phyloP scores from a whole-genome alignment of 768 basidiomycete genomes.

The Pleurotus djamor region DNA sequence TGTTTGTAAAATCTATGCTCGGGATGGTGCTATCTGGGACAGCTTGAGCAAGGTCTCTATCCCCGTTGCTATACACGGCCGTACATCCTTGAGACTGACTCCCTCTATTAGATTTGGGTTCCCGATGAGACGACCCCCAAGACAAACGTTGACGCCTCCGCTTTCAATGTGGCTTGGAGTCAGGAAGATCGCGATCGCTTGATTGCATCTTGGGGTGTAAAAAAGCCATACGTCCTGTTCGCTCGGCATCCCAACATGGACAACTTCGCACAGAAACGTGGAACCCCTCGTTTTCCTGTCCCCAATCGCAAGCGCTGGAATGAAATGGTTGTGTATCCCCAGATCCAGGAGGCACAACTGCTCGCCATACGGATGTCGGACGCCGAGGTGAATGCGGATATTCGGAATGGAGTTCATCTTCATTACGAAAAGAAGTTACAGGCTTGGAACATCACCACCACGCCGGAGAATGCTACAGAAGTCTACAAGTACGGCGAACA shows the following conservation, averaged over 20 bases:
- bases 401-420: background rate
- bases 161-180: background rate
- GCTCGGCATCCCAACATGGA: background rate
- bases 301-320: background rate
- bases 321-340: background rate
- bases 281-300: too few species aligned
- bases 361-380: background rate
- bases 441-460: background rate
- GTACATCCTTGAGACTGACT: background rate
- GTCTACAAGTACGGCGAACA: too few species aligned
- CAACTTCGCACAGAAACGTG: too few species aligned
- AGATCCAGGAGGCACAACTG: background rate
- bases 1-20: background rate
- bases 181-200: background rate
- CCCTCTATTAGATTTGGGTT: background rate
- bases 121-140: background rate
- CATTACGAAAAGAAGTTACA: background rate
- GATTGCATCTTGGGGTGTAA: background rate
- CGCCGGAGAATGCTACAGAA: too few species aligned
- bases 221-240: background rate
- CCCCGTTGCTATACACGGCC: background rate
- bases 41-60: background rate
- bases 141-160: background rate
- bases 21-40: background rate
- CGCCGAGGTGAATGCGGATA: background rate